Evolutionary conservation across 2,329 filamentous ascomycete genomes (phyloP).

Genomic region (Podosphaera xanthii): DNA sequence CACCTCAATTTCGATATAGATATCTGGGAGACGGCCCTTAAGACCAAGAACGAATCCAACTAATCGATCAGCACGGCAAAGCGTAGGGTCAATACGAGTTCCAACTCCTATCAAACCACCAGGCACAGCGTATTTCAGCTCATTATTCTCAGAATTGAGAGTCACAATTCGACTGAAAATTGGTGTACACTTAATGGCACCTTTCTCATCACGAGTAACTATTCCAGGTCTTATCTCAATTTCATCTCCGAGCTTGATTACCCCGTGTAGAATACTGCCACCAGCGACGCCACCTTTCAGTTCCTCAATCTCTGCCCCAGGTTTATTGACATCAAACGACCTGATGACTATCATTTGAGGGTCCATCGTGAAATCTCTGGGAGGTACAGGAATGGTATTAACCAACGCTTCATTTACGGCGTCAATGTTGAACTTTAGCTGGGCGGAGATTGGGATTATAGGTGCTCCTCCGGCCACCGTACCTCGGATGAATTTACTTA

Average conservation of each 20-base stretch:
- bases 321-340: slow-evolving; percentile 99
- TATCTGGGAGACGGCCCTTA: slow-evolving; percentile 78
- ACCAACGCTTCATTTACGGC: slow-evolving; percentile 92
- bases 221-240: slow-evolving; percentile 98
- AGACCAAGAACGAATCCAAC: slow-evolving; percentile 95
- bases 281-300: slow-evolving; percentile 96
- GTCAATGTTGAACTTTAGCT: slow-evolving; percentile 99
- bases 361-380: slow-evolving; percentile 72
- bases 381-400: slow-evolving; percentile 78
- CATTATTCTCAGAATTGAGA: slow-evolving; percentile 93
- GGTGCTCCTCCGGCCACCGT: slow-evolving; percentile 88
- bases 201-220: slow-evolving; percentile 81
- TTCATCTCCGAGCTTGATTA: slow-evolving; percentile 90
- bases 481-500: slow-evolving; percentile 93
- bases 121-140: slow-evolving; percentile 92
- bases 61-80: slow-evolving; percentile 95
- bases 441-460: slow-evolving; percentile 89
- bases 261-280: slow-evolving; percentile 88
- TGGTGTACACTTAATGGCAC: slow-evolving; percentile 85
- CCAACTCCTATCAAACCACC: slow-evolving; percentile 96
- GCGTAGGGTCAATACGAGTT: slow-evolving; percentile 87
- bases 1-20: slow-evolving; percentile 96
- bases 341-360: slow-evolving; percentile 99
- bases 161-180: slow-evolving; percentile 92
- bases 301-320: slow-evolving; percentile 93